phyloP scores from a whole-genome alignment of 345 rosid species.

The Eucalyptus sp. region DNA sequence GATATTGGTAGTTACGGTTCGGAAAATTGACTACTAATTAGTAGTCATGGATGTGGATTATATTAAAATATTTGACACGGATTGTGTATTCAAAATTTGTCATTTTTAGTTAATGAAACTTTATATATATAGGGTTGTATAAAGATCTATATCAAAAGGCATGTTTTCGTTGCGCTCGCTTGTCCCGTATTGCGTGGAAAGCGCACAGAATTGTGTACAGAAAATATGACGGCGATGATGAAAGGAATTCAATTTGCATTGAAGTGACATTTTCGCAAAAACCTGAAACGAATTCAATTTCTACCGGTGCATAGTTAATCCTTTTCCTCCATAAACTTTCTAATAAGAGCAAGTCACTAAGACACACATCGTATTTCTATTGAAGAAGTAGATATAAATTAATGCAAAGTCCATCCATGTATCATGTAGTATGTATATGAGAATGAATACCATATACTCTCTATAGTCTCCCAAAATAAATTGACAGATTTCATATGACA shows the following conservation, averaged over 20 bases:
- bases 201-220: neutral
- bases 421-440: neutral
- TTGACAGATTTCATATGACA: neutral
- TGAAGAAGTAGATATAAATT: neutral
- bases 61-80: neutral
- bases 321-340: neutral
- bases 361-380: neutral
- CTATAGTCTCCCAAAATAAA: neutral
- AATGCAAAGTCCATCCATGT: neutral
- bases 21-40: neutral
- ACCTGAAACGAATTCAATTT: neutral
- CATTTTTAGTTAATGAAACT: neutral
- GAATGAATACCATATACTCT: neutral
- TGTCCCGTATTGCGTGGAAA: neutral
- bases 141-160: neutral
- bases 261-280: neutral
- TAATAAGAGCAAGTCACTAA: neutral
- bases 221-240: neutral
- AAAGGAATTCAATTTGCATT: neutral
- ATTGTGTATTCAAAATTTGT: neutral
- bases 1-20: neutral
- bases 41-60: neutral
- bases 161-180: too few species aligned
- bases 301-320: neutral
- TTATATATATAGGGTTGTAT: neutral